Conservation (phyloP, 768 basidiomycete genomes). For the Xerocomellus amylosporus region DNA sequence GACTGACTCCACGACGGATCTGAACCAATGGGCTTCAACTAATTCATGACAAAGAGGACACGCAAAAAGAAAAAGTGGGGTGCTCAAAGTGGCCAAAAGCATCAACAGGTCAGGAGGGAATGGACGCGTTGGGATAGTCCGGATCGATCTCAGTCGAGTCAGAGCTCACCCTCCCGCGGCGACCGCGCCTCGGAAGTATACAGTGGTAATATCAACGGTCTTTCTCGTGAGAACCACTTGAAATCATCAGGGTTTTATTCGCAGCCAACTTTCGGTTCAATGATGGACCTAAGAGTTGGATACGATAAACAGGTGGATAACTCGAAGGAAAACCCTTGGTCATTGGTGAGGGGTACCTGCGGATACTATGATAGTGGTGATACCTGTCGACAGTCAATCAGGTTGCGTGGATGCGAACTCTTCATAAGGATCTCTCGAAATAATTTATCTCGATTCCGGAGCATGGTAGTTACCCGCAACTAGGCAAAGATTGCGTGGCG, state of each 20-base stretch:
- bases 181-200: no score
- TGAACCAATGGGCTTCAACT: neutral
- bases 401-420: neutral
- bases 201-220: neutral
- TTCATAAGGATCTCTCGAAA: neutral
- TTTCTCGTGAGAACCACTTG: neutral
- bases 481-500: slow-evolving; percentile 89
- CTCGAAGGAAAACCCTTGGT: neutral
- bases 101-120: neutral
- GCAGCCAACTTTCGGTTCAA: slow-evolving; percentile 2
- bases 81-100: neutral
- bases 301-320: slow-evolving; percentile 4
- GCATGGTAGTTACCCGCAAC: slow-evolving; percentile 75
- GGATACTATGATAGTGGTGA: neutral
- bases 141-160: neutral
- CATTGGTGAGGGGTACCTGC: neutral
- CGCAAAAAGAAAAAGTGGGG: neutral
- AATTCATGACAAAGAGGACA: neutral
- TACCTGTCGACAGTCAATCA: neutral
- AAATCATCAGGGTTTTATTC: neutral
- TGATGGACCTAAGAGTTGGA: neutral
- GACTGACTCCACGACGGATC: neutral
- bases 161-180: no score
- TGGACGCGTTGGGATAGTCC: neutral
- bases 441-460: slow-evolving; percentile 48